Conservation (phyloP, 1,284 basidiomycete species). For the Papiliotrema flavescens region DNA sequence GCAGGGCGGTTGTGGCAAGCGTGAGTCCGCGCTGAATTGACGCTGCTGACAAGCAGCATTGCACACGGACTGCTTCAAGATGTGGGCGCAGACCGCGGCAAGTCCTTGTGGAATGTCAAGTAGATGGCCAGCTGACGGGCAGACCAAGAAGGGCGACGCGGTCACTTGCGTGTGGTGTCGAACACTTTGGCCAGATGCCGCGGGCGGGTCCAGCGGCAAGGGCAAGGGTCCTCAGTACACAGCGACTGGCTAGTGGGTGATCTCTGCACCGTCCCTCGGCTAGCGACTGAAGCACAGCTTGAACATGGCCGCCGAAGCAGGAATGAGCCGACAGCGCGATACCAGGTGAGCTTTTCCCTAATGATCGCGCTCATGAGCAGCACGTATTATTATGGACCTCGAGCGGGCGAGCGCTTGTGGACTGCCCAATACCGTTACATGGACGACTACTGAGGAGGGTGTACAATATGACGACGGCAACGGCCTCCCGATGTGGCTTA, state of each 20-base stretch:
- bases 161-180: conserved; percentile 43
- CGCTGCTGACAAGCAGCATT: conserved; percentile 16
- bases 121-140: not conserved
- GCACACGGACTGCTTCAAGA: conserved; percentile 32
- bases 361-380: not conserved
- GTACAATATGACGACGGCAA: not conserved
- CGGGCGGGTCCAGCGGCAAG: conserved; percentile 4
- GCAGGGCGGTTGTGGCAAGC: conserved; percentile 29
- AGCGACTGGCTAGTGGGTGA: conserved; percentile 20
- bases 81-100: conserved; percentile 30
- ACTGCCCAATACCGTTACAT: conserved; percentile 49
- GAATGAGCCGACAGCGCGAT: conserved; percentile 26
- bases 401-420: conserved; percentile 7
- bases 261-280: not conserved
- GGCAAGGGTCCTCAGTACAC: conserved; percentile 9
- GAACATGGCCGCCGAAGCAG: conserved; percentile 34
- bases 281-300: conserved; percentile 11
- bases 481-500: not conserved
- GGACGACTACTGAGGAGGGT: conserved; percentile 64
- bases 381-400: conserved; percentile 18
- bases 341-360: conserved; percentile 22
- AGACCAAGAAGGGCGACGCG: conserved; percentile 12
- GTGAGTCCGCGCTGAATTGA: conserved; percentile 13
- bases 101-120: conserved; percentile 1
- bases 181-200: conserved; percentile 15